Conservation (phyloP, 2,329 filamentous ascomycete species). For the Claviceps spartinae region DNA sequence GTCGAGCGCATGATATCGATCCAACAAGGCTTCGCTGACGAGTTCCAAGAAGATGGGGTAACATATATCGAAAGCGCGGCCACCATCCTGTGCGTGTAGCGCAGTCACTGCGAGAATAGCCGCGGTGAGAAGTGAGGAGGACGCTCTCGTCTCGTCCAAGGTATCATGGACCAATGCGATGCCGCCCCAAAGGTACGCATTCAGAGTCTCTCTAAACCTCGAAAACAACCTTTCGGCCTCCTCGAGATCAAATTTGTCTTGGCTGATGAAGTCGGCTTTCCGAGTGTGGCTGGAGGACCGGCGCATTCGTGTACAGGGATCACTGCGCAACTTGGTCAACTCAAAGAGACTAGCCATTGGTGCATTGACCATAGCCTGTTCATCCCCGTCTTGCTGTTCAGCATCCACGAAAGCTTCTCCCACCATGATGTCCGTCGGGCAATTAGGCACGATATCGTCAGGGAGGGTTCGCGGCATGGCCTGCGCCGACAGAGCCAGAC, state of each 20-base stretch:
- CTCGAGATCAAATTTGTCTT: slow-evolving; percentile 13
- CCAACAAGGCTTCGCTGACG: slow-evolving; percentile 43
- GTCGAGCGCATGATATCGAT: slow-evolving; percentile 37
- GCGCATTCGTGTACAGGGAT: slow-evolving; percentile 12
- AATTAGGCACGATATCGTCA: not conserved
- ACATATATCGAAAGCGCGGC: slow-evolving; percentile 38
- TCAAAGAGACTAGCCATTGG: slow-evolving; percentile 21
- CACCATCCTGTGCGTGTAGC: slow-evolving; percentile 19
- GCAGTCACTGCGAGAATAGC: slow-evolving; percentile 21
- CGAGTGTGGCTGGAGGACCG: slow-evolving; percentile 5
- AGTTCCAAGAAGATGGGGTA: slow-evolving; percentile 45
- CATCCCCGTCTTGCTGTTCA: slow-evolving; percentile 9
- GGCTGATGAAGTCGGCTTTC: slow-evolving; percentile 17
- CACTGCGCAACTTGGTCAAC: slow-evolving; percentile 19
- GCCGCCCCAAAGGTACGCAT: slow-evolving; percentile 20
- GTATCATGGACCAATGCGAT: slow-evolving; percentile 17
- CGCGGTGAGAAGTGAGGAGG: slow-evolving; percentile 17
- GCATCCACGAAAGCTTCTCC: slow-evolving; percentile 18
- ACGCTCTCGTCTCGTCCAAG: slow-evolving; percentile 15
- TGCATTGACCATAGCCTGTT: slow-evolving; percentile 17
- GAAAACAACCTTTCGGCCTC: slow-evolving; percentile 17
- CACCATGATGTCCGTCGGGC: slow-evolving; percentile 14
- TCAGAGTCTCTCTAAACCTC: slow-evolving; percentile 16
- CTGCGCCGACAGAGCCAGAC: not conserved
- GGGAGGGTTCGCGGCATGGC: not conserved